phyloP scores from a whole-genome alignment of 805 yeast genomes.

The Cephaloascus albidus region DNA sequence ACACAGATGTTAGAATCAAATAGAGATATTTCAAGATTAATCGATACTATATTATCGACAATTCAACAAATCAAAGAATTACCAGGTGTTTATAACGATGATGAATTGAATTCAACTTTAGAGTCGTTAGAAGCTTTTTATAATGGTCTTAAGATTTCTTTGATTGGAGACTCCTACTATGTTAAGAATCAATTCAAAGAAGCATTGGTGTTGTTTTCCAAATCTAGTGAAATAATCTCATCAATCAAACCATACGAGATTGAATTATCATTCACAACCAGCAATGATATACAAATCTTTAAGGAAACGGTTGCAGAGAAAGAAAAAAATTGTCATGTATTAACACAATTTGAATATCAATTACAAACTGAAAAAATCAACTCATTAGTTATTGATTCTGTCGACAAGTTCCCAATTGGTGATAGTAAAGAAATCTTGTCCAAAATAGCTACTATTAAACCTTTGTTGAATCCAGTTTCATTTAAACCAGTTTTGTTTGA shows the following conservation, averaged over 20 bases:
- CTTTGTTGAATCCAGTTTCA: constrained; percentile 47
- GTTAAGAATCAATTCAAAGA: constrained; percentile 29
- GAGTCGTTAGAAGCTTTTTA: constrained; percentile 39
- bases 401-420: constrained; percentile 26
- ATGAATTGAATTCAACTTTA: constrained; percentile 49
- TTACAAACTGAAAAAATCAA: constrained; percentile 10
- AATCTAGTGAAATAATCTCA: constrained; percentile 14
- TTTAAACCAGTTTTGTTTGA: constrained; percentile 90
- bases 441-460: constrained; percentile 17
- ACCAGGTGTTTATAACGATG: constrained; percentile 90
- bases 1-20: constrained; percentile 15
- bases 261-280: constrained; percentile 11
- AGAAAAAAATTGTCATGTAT: constrained; percentile 24
- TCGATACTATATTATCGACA: constrained; percentile 41
- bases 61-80: constrained; percentile 58
- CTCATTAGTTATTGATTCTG: constrained; percentile 33
- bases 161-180: constrained; percentile 37
- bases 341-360: constrained; percentile 37
- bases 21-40: constrained; percentile 38
- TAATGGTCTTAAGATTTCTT: constrained; percentile 28
- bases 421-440: constrained; percentile 9
- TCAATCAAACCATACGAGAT: constrained; percentile 7
- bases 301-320: constrained; percentile 8
- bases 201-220: constrained; percentile 34
- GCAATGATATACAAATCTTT: constrained; percentile 3